These are phyloP conservation scores for Neurospora sp. DNA, from an alignment of 495 filamentous ascomycete species.

Conservation along the genomic window DNA sequence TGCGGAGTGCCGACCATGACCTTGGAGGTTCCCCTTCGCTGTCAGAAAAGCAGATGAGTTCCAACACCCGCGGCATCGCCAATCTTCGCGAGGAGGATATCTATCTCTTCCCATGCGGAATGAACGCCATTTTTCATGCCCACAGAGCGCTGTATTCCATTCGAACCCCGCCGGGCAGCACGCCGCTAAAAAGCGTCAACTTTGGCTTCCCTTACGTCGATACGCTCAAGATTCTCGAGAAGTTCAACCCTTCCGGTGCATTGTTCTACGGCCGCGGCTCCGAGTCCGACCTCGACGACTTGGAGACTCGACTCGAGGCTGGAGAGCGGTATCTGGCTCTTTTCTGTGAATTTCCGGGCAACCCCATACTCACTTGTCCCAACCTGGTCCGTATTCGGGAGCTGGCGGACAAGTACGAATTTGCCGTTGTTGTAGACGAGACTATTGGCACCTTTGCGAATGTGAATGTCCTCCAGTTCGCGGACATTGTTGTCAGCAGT, in stretches of 20 bases:
- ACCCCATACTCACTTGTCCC: slow-evolving; percentile 78
- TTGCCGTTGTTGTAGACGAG: slow-evolving; percentile 88
- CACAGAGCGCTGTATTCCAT: slow-evolving; percentile 61
- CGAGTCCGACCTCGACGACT: slow-evolving; percentile 72
- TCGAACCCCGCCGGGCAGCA: slow-evolving; percentile 29
- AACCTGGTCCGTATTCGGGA: slow-evolving; percentile 69
- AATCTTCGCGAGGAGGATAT: slow-evolving; percentile 82
- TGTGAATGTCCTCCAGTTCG: slow-evolving; percentile 79
- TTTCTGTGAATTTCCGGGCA: slow-evolving; percentile 92
- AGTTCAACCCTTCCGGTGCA: slow-evolving; percentile 78
- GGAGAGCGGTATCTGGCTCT: slow-evolving; percentile 77
- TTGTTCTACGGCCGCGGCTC: slow-evolving; percentile 84
- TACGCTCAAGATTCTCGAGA: slow-evolving; percentile 87
- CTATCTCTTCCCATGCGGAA: slow-evolving; percentile 78
- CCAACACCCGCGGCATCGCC: slow-evolving; percentile 46
- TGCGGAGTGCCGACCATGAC: slow-evolving; percentile 59
- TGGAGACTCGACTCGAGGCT: slow-evolving; percentile 57
- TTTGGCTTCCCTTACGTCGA: slow-evolving; percentile 92
- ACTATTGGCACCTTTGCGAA: slow-evolving; percentile 96
- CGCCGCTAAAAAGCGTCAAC: slow-evolving; percentile 52
- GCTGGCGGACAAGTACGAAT: slow-evolving; percentile 76
- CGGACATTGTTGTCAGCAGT: slow-evolving; percentile 86
- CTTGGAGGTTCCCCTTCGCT: slow-evolving; percentile 29
- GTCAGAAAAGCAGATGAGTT: slow-evolving; percentile 23
- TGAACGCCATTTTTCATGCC: slow-evolving; percentile 88